Percentiles rank a stretch among this genome's conserved stretches.
Evolutionary conservation across 768 basidiomycete genomes (phyloP).

Genomic region (Pholiota conissans): DNA sequence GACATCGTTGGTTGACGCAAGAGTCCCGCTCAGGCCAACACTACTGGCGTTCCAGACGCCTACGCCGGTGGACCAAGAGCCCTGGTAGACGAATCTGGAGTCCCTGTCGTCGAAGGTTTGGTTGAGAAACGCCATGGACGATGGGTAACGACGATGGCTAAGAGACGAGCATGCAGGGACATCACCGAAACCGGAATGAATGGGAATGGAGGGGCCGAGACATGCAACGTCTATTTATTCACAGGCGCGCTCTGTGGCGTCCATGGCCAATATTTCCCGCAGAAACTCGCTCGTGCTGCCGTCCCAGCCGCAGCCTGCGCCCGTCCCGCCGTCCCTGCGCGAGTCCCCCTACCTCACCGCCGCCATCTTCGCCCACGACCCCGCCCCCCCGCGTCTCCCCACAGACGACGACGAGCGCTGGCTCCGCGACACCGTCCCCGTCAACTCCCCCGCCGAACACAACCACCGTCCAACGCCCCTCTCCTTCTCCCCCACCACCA

Average conservation of each 20-base stretch:
- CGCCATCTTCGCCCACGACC: constrained; percentile 45
- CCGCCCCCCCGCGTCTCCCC: constrained; percentile 34
- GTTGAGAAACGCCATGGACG: not conserved
- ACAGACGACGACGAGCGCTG: constrained; percentile 57
- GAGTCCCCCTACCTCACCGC: constrained; percentile 56
- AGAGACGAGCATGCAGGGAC: not conserved
- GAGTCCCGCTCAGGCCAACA: constrained; percentile 27
- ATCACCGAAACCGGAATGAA: too few species aligned
- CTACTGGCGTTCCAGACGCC: constrained; percentile 29
- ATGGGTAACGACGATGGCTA: not conserved
- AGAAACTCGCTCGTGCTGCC: constrained; percentile 39
- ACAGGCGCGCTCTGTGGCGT: too few species aligned
- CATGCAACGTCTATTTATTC: not conserved
- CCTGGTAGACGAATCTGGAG: constrained; percentile 20
- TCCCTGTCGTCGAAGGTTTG: constrained; percentile 21
- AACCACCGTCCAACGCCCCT: too few species aligned
- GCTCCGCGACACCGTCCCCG: constrained; percentile 64
- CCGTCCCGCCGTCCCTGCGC: constrained; percentile 58
- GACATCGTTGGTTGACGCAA: constrained; percentile 22
- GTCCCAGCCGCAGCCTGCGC: constrained; percentile 35
- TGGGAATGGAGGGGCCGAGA: not conserved
- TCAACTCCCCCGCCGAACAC: too few species aligned
- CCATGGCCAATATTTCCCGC: constrained; percentile 21
- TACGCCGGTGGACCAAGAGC: constrained; percentile 17
- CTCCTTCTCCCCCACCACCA: too few species aligned